phyloP scores from a whole-genome alignment of 2,329 filamentous ascomycete genomes.

The Botrytis tulipae region DNA sequence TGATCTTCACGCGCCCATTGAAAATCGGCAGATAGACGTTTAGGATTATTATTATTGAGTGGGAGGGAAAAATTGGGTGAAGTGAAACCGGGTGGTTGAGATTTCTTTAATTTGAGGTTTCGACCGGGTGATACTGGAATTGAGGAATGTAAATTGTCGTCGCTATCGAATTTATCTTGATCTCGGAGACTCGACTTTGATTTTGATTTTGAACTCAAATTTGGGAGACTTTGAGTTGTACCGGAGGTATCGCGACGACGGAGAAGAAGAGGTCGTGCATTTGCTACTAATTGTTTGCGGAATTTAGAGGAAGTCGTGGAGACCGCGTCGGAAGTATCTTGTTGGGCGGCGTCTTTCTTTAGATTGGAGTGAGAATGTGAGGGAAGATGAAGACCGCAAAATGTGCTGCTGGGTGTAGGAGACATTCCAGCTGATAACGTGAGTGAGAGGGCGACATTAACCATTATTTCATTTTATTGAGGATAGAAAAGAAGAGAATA shows the following conservation, averaged over 20 bases:
- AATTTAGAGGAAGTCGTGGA: constrained; percentile 1
- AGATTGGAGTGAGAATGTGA: neutral
- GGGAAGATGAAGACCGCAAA: constrained; percentile 9
- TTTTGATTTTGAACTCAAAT: neutral
- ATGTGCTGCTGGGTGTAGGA: neutral
- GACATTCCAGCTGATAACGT: constrained; percentile 8
- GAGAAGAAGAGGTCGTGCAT: neutral
- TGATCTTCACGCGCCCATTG: constrained; percentile 33
- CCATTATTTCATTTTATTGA: constrained; percentile 11
- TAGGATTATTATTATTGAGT: constrained; percentile 12
- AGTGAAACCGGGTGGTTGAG: neutral
- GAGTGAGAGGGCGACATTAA: constrained; percentile 6
- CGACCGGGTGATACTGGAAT: neutral
- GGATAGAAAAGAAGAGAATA: neutral
- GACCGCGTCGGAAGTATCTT: neutral
- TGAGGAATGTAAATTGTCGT: neutral
- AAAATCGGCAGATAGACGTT: constrained; percentile 20
- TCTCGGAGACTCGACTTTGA: neutral
- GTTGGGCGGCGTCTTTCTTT: neutral
- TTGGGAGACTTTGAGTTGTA: neutral
- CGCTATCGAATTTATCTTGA: neutral
- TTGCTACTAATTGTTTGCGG: neutral
- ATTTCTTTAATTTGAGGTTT: neutral
- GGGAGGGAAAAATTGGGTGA: constrained; percentile 7
- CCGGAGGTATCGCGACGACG: neutral